A percentile compares a stretch with the other conserved stretches of the same genome.
phyloP scores from a whole-genome alignment of 2,329 filamentous ascomycete species.

The Fusarium coicis region DNA sequence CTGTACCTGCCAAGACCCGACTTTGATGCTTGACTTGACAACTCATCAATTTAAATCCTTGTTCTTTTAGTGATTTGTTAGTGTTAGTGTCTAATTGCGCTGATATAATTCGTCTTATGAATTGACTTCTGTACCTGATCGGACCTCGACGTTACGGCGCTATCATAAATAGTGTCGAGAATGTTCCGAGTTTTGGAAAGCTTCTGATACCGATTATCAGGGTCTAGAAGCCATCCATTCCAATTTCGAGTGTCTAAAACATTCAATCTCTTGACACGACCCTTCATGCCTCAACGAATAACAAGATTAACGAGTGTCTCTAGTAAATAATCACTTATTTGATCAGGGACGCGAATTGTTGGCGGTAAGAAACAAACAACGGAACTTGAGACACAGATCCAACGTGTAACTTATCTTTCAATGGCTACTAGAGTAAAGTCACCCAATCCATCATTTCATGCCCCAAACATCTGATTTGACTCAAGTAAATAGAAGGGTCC shows the following conservation, averaged over 20 bases:
- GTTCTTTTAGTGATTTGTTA: background rate
- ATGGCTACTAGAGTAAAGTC: background rate
- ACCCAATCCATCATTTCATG: background rate
- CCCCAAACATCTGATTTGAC: background rate
- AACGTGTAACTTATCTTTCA: background rate
- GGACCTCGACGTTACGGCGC: background rate
- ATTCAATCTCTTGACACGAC: constrained; percentile 8
- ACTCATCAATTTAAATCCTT: background rate
- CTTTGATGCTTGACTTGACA: background rate
- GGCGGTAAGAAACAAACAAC: background rate
- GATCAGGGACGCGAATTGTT: background rate
- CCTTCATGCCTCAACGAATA: background rate
- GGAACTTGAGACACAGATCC: constrained; percentile 1
- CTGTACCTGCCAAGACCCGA: constrained; percentile 20
- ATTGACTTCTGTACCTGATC: background rate
- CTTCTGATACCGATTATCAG: background rate
- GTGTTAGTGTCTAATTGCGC: background rate
- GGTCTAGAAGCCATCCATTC: background rate
- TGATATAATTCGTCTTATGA: background rate
- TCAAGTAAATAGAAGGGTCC: background rate
- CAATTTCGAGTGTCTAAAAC: constrained; percentile 22
- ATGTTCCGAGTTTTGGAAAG: background rate
- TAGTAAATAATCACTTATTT: background rate
- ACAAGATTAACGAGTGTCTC: background rate
- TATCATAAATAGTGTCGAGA: constrained; percentile 1